Evolutionary conservation across 192 early-diverging fungal genomes (phyloP), one percentile per base, ranked within the genome.

Genomic region (Coemansia sp.): DNA sequence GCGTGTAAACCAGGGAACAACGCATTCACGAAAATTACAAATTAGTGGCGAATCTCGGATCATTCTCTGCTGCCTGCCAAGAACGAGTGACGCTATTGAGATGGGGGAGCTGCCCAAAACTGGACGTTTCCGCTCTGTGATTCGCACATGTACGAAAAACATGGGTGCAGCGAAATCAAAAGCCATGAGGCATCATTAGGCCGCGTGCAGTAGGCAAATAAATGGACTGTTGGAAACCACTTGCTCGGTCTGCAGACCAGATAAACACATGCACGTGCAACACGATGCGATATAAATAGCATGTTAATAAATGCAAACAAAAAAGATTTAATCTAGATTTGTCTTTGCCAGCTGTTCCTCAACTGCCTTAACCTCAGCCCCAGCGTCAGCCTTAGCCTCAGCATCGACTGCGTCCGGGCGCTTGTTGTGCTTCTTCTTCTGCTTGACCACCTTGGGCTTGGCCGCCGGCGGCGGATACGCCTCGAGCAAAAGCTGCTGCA

Each of bases 401-500:
- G 25, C 54, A 6, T 52, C 61, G 19, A 37, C 48, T 19, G 37
- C 60, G 16, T 74, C 72, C 23, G 77, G 77, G 26, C 71, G 68
- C 65, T 60, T 64, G 78, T 75, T 81, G 74, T 84, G 82, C 74
- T 84, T 80, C 64, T 79, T 80, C 65, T 80, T 83, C 73, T 83
- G 81, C 73, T 85, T 86, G 60, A 80, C 80, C 1, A 64, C 61
- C 81, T 87, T 88, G 56, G 69, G 65, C 56, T 78, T 80, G 67
- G 75, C 76, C 70, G 78, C 69, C 7, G 85, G 78, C 22, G 87
- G 78, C 17, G 93, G 94, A 76, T 99, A 99, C 19, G 97, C 97
- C 10, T 85, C 71, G n/a, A 88, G 82, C 7, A 88, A 82, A 49
- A 98, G 69, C 61, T 90, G 50, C 45, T 83, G 82, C 49, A 94